Percentiles rank a stretch among this genome's conserved stretches.
Evolutionary conservation across 306 rosid species (phyloP).

Genomic region (Castanopsis chinensis): DNA sequence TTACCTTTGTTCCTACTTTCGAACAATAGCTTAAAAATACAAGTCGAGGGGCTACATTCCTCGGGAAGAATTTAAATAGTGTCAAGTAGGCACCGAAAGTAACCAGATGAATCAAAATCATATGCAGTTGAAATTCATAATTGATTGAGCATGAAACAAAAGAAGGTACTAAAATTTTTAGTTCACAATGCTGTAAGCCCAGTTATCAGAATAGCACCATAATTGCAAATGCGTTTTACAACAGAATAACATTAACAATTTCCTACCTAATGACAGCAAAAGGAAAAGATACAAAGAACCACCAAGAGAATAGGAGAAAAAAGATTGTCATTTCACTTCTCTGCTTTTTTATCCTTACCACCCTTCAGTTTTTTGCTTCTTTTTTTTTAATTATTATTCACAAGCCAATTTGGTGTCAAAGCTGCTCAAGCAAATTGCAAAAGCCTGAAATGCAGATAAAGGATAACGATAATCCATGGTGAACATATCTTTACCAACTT

Average conservation of each 20-base stretch:
- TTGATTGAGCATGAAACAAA: neutral
- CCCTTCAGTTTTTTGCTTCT: slow-evolving; percentile 11
- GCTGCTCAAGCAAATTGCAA: slow-evolving; percentile 86
- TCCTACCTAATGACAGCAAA: slow-evolving; percentile 35
- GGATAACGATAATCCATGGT: slow-evolving; percentile 90
- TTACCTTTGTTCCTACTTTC: neutral
- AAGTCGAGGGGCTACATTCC: no score
- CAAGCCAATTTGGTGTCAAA: slow-evolving; percentile 89
- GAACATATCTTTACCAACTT: slow-evolving; percentile 84
- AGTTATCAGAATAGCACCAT: slow-evolving; percentile 2
- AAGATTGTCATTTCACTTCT: slow-evolving; percentile 19
- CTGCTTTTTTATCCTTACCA: neutral
- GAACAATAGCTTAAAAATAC: neutral
- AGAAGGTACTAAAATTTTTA: neutral
- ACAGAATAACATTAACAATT: slow-evolving; percentile 29
- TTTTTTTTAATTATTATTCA: slow-evolving; percentile 45
- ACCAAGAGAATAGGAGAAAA: neutral
- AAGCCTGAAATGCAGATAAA: slow-evolving; percentile 85
- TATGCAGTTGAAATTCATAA: neutral
- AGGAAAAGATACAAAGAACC: slow-evolving; percentile 2
- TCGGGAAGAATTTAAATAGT: neutral
- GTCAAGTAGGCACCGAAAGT: neutral
- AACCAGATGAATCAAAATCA: neutral
- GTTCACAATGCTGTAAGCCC: slow-evolving; percentile 5
- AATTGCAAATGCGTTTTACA: slow-evolving; percentile 34